Base-by-base conservation (phyloP, 2,329 filamentous ascomycete species). In the Ustilaginoidea virens region DNA sequence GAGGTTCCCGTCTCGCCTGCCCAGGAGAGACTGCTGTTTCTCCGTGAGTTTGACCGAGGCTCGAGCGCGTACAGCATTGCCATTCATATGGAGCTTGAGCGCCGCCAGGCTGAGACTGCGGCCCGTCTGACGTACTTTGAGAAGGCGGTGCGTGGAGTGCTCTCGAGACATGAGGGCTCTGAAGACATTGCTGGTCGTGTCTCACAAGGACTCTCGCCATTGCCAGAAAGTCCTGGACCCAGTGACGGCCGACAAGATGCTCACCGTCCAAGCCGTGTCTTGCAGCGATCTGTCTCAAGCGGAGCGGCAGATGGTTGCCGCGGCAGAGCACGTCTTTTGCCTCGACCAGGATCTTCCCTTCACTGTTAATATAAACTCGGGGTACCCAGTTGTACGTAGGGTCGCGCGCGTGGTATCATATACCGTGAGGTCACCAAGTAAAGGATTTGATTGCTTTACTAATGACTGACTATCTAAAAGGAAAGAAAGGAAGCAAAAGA, bases 131-230 rank as follows among this genome's bases (percentile, higher is more conserved):
- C 11, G 12, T 19, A 17, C 5, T 22, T 28, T 17, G 27, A 28
- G 14, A 20, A 16, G 12, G 18, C 27, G 17, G 14, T 28, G 6
- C 12, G 19, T 13, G 16, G 12, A 6, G 19, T 28, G 2, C 5
- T 28, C 7, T n/a, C 4, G 12, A 21, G 27, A 20, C 27, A 28
- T 13, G 27, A 28, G n/a, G 13, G 19, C 18, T 12, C 27, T 28
- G 18, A 17, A 19, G 8, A 28, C 27, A 11, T 6, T 28, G 12
- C 27, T 28, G 7, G 18, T 22, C 12, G 7, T 7, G 8, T 13
- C 22, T 13, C 22, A 24, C 12, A n/a, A 24, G 6, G 12, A n/a
- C 22, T 24, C 22, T 24, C 8, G 12, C 6, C 12, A 11, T 13
- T 13, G 12, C 6, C 22, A 24, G 22, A 24, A 24, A 13, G 12